These are phyloP conservation scores for Zygnema cylindricum DNA, from an alignment of 139 green algal species.

Conservation along the genomic window DNA sequence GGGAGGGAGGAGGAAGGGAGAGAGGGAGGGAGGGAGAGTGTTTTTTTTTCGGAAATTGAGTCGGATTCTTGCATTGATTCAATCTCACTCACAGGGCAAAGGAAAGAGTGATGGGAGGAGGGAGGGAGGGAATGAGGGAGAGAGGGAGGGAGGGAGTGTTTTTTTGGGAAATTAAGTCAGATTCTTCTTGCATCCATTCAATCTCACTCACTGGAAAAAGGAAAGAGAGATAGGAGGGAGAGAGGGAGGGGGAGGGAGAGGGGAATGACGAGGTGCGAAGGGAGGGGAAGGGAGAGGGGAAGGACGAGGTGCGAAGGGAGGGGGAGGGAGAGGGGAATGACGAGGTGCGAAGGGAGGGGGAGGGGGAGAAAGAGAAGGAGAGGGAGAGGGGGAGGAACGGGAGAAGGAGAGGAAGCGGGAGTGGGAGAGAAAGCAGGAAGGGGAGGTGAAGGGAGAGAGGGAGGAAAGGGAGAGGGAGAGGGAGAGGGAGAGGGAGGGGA, in stretches of 20 bases:
- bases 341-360: neutral
- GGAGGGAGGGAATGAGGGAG: neutral
- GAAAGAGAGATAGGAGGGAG: neutral
- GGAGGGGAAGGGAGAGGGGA: neutral
- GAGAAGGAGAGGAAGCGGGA: neutral
- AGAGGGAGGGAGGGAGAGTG: too few species aligned
- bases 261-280: neutral
- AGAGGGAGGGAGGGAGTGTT: neutral
- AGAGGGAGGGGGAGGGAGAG: neutral
- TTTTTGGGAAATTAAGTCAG: neutral
- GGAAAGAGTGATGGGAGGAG: neutral
- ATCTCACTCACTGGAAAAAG: too few species aligned
- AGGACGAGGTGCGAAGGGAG: neutral
- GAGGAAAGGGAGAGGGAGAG: neutral
- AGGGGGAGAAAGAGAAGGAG: neutral
- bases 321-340: neutral
- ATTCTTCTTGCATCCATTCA: too few species aligned
- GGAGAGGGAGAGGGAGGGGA: neutral
- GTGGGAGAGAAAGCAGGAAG: neutral
- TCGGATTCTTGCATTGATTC: neutral
- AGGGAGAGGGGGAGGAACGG: neutral
- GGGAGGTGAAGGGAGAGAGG: neutral
- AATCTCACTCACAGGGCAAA: neutral
- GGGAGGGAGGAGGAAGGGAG: too few species aligned
- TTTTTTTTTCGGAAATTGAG: too few species aligned